These are phyloP conservation scores for Phytophthora macrochlamydospora DNA, from an alignment of 352 stramenopile species.

Conservation along the genomic window DNA sequence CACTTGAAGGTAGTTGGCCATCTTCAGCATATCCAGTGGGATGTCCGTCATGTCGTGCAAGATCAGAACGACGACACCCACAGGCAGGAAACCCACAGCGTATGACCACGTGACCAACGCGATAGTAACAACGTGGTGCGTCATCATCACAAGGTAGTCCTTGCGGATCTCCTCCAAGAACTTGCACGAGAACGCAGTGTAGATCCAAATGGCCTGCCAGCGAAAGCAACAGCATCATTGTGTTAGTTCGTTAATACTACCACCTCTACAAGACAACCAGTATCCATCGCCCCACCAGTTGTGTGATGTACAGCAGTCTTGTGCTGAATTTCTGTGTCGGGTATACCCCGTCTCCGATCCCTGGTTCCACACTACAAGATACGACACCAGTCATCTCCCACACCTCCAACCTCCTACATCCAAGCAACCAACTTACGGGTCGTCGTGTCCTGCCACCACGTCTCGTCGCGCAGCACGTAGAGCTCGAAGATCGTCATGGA, in stretches of 20 bases:
- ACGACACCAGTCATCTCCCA: not conserved
- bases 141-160: slow-evolving; percentile 92
- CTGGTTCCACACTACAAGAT: slow-evolving; percentile 74
- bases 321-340: slow-evolving; percentile 81
- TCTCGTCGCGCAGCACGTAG: slow-evolving; percentile 79
- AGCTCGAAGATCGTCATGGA: slow-evolving; percentile 88
- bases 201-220: slow-evolving; percentile 85
- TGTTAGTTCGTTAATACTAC: not conserved
- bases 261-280: not conserved
- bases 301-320: slow-evolving; percentile 84
- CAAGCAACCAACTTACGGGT: slow-evolving; percentile 48
- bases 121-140: slow-evolving; percentile 88
- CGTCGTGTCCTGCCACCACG: slow-evolving; percentile 88
- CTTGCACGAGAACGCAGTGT: slow-evolving; percentile 89
- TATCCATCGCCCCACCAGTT: slow-evolving; percentile 53
- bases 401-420: not conserved
- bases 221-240: not conserved
- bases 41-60: slow-evolving; percentile 90
- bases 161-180: slow-evolving; percentile 90
- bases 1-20: slow-evolving; percentile 91
- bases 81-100: slow-evolving; percentile 75
- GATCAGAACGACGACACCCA: slow-evolving; percentile 85
- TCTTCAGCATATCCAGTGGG: slow-evolving; percentile 90
- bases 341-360: slow-evolving; percentile 75
- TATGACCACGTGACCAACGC: slow-evolving; percentile 87